These are phyloP conservation scores for Pleurotus sapidus DNA, from an alignment of 768 basidiomycete species.

Conservation along the genomic window DNA sequence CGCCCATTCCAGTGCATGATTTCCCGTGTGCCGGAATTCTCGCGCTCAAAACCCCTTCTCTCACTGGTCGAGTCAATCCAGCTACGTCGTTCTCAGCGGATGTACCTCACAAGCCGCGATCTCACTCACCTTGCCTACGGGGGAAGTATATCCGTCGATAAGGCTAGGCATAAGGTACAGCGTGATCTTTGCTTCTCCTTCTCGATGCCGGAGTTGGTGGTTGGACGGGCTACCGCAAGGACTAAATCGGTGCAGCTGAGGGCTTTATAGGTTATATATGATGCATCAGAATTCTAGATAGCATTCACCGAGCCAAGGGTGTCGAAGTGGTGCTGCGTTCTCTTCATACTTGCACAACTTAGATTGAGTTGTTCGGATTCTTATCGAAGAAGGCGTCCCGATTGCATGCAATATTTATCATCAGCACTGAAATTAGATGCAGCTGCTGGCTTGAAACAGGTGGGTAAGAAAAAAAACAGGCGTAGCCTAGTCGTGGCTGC, in stretches of 20 bases:
- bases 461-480: too few species aligned
- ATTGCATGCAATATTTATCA: too few species aligned
- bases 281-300: conserved; percentile 4
- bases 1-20: neutral
- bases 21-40: neutral
- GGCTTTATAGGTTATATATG: neutral
- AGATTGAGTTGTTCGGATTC: neutral
- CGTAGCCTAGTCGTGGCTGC: too few species aligned
- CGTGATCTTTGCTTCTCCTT: neutral
- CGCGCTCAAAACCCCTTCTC: neutral
- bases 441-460: too few species aligned
- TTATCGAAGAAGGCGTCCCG: neutral
- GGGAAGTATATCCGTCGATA: neutral
- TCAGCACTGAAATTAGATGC: too few species aligned
- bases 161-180: neutral
- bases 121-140: neutral
- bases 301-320: conserved; percentile 5
- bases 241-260: neutral
- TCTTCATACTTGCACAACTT: neutral
- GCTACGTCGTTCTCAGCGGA: neutral
- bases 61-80: neutral
- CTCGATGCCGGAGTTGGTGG: neutral
- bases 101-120: neutral
- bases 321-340: neutral
- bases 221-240: neutral